A percentile compares a stretch with the other conserved stretches of the same genome.
Evolutionary conservation across 176 grass and related monocot genomes (phyloP).

Genomic region (Phoenix roebelenii): DNA sequence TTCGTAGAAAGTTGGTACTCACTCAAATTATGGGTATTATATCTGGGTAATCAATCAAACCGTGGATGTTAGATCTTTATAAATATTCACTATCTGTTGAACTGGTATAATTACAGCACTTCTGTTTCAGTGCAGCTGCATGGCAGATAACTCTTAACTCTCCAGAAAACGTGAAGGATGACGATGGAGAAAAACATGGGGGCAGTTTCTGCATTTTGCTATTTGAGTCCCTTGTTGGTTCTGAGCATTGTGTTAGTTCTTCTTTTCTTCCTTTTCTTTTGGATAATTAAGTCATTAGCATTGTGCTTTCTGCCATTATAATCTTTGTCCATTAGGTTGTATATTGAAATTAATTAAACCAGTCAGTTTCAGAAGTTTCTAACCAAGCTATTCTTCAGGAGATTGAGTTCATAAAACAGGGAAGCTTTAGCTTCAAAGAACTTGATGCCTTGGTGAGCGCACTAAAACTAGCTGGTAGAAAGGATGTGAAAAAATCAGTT

Average conservation of each 20-base stretch:
- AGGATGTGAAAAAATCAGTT: conserved; percentile 41
- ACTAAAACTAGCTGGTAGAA: conserved; percentile 56
- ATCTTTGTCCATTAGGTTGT: no score
- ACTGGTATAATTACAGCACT: background rate
- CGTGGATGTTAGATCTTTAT: no score
- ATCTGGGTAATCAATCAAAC: no score
- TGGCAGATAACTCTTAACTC: conserved; percentile 58
- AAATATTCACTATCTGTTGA: no score
- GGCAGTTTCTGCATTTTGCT: conserved; percentile 57
- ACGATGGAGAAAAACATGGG: conserved; percentile 25
- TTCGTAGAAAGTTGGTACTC: no score
- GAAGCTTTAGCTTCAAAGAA: conserved; percentile 56
- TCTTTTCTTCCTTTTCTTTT: background rate
- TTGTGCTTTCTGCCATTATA: no score
- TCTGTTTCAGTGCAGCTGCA: conserved; percentile 75
- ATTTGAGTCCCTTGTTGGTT: conserved; percentile 58
- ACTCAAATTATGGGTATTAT: no score
- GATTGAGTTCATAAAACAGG: conserved; percentile 74
- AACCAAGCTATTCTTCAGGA: conserved; percentile 33
- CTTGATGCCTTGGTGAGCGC: conserved; percentile 64
- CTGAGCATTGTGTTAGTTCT: conserved; percentile 53
- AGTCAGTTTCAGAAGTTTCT: conserved; percentile 1
- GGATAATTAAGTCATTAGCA: background rate
- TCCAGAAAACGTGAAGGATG: conserved; percentile 22
- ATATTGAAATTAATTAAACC: no score